Evolutionary conservation across 1,139 yeast species (phyloP).

Genomic region (Hanseniaspora gamundiae): DNA sequence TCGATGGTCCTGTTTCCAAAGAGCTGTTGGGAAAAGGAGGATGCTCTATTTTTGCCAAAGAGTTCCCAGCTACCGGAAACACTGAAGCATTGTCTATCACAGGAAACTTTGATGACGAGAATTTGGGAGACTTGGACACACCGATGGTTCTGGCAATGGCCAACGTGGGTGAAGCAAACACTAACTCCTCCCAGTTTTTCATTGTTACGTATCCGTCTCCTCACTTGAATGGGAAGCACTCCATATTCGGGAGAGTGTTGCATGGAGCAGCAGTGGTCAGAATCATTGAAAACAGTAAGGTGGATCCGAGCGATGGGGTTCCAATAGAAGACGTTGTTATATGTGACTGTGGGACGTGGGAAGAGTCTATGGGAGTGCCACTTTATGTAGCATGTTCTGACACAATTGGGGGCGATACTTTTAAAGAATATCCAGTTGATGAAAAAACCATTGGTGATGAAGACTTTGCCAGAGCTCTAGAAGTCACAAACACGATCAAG

Average conservation of each 20-base stretch:
- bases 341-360: constrained; percentile 56
- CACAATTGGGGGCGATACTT: constrained; percentile 52
- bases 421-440: constrained; percentile 68
- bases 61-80: too few species aligned
- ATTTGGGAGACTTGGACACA: constrained; percentile 34
- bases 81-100: constrained; percentile 15
- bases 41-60: constrained; percentile 31
- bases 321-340: constrained; percentile 37
- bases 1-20: constrained; percentile 13
- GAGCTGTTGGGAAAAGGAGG: constrained; percentile 44
- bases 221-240: constrained; percentile 63
- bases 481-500: constrained; percentile 44
- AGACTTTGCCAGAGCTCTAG: constrained; percentile 38
- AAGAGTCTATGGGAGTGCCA: constrained; percentile 39
- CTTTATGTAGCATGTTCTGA: constrained; percentile 50
- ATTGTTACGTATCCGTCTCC: constrained; percentile 52
- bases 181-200: constrained; percentile 70
- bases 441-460: constrained; percentile 47
- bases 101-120: constrained; percentile 50
- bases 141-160: constrained; percentile 61
- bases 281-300: constrained; percentile 42
- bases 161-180: constrained; percentile 41
- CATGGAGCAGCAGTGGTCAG: constrained; percentile 64
- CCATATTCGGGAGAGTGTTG: constrained; percentile 57
- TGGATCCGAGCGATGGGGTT: constrained; percentile 35